These are phyloP conservation scores for Geranium rotundifolium DNA, from an alignment of 345 rosid species.

Conservation along the genomic window DNA sequence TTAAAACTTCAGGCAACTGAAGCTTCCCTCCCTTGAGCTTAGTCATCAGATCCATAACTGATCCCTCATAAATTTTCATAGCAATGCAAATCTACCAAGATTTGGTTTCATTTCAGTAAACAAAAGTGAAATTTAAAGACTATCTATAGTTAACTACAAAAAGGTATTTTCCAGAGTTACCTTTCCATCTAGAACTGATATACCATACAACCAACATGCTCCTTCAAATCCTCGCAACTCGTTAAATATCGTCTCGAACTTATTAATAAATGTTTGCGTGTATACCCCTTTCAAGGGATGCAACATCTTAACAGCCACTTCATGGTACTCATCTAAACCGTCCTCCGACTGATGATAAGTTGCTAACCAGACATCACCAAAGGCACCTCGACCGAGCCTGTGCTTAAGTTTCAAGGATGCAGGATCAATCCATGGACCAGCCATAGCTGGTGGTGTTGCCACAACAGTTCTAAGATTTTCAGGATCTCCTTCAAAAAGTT, in stretches of 20 bases:
- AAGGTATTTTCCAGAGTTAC: constrained; percentile 23
- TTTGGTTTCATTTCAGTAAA: background rate
- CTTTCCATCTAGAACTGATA: constrained; percentile 65
- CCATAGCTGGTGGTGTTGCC: constrained; percentile 35
- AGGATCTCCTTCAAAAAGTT: constrained; percentile 53
- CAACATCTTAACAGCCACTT: constrained; percentile 81
- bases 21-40: constrained; percentile 75
- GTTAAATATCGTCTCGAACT: constrained; percentile 45
- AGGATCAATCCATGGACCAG: constrained; percentile 62
- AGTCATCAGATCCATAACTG: constrained; percentile 75
- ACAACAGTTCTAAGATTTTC: constrained; percentile 42
- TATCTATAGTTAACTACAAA: background rate
- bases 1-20: constrained; percentile 44
- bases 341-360: constrained; percentile 55
- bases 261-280: constrained; percentile 35
- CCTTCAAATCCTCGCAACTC: constrained; percentile 45
- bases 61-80: constrained; percentile 86
- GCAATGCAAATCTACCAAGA: constrained; percentile 51
- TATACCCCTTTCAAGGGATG: constrained; percentile 54
- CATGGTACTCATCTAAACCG: constrained; percentile 58
- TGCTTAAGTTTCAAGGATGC: constrained; percentile 59
- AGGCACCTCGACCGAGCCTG: constrained; percentile 84
- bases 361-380: constrained; percentile 93
- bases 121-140: too few species aligned
- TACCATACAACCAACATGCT: constrained; percentile 55